These are phyloP conservation scores for Pythium aristosporum DNA, from an alignment of 352 stramenopile genomes.

Conservation along the genomic window DNA sequence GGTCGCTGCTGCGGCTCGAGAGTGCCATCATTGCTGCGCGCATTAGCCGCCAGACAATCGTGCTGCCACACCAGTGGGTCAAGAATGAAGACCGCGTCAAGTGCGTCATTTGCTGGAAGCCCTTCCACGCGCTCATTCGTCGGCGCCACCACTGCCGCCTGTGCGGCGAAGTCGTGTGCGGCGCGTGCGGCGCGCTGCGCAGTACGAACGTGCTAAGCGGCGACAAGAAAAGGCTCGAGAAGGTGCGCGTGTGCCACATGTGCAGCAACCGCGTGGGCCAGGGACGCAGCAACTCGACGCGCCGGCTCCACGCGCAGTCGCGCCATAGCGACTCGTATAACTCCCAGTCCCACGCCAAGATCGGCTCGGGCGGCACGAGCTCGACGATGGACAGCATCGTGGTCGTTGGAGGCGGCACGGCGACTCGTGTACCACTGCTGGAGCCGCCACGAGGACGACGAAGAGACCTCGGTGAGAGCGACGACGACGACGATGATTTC, in stretches of 20 bases:
- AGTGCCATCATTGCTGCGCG: slow-evolving; percentile 43
- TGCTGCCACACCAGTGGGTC: slow-evolving; percentile 57
- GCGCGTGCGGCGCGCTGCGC: slow-evolving; percentile 47
- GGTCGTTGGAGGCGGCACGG: background rate
- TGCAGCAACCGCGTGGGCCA: slow-evolving; percentile 45
- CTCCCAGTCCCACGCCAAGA: background rate
- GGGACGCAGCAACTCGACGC: background rate
- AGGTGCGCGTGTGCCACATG: slow-evolving; percentile 66
- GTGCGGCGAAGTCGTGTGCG: slow-evolving; percentile 65
- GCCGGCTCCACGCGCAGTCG: too few relatives aligned
- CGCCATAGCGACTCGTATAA: slow-evolving; percentile 33
- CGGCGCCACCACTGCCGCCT: slow-evolving; percentile 66
- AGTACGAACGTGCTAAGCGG: slow-evolving; percentile 34
- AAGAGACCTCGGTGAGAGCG: slow-evolving; percentile 3
- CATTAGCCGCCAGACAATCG: slow-evolving; percentile 43
- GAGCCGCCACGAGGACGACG: background rate
- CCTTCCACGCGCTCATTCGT: slow-evolving; percentile 53
- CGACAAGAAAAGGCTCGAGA: slow-evolving; percentile 37
- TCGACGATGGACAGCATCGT: slow-evolving; percentile 24
- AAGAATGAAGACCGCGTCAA: slow-evolving; percentile 53
- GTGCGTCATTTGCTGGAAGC: slow-evolving; percentile 70
- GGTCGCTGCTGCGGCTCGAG: slow-evolving; percentile 51
- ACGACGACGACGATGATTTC: slow-evolving; percentile 21
- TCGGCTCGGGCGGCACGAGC: slow-evolving; percentile 10
- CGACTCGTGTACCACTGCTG: background rate